Percentiles rank a stretch among this genome's conserved stretches.
These are phyloP conservation scores for Candida buenavistaensis DNA, from an alignment of 1,139 yeast species.

Conservation along the genomic window DNA sequence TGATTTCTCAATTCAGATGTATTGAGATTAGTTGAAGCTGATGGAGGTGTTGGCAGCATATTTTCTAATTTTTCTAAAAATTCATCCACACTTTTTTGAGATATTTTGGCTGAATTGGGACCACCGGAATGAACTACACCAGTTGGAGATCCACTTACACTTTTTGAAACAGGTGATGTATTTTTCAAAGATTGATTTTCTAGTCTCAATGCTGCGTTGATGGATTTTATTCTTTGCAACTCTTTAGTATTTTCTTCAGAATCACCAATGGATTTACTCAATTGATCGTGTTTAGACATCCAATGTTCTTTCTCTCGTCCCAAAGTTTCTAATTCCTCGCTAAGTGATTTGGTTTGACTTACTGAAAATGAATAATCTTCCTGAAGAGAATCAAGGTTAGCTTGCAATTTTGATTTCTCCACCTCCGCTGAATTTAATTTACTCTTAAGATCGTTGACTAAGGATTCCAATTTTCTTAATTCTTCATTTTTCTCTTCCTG, in stretches of 20 bases:
- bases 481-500: conserved; percentile 9
- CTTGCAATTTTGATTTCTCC: conserved; percentile 20
- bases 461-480: conserved; percentile 14
- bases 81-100: conserved; percentile 20
- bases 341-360: conserved; percentile 24
- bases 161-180: conserved; percentile 9
- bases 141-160: conserved; percentile 5
- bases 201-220: conserved; percentile 37
- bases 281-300: conserved; percentile 12
- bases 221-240: conserved; percentile 27
- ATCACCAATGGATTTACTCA: conserved; percentile 11
- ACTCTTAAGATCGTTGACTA: conserved; percentile 16
- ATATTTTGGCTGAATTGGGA: conserved; percentile 6
- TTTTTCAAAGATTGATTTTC: conserved; percentile 42
- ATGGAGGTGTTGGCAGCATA: conserved; percentile 17
- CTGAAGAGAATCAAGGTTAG: conserved; percentile 21
- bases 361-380: conserved; percentile 24
- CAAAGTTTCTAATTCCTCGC: conserved; percentile 24
- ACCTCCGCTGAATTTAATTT: conserved; percentile 12
- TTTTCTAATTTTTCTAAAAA: conserved; percentile 32
- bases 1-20: conserved; percentile 32
- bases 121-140: conserved; percentile 6
- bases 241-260: conserved; percentile 20
- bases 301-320: conserved; percentile 16
- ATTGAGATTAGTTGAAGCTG: conserved; percentile 17